Evolutionary conservation across 768 basidiomycete species (phyloP), one percentile per base, ranked within the genome.

Genomic region (Agrocybe chaxingu): DNA sequence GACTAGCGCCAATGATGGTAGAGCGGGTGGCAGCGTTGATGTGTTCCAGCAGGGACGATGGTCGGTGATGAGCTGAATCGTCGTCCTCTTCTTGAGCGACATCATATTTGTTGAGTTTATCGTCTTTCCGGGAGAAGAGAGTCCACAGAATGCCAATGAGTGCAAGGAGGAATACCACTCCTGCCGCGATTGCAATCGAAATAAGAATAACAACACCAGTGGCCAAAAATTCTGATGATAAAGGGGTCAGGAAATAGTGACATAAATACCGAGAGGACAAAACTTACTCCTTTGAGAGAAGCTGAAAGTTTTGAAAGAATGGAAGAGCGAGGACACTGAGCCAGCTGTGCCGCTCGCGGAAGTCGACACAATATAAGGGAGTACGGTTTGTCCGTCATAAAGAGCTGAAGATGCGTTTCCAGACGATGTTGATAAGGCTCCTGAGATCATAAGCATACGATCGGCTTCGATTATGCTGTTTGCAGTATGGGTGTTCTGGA

Each of bases 131-230:
- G 16, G 88, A 84, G 67, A 92, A 82, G n/a, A 94, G 75, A 2
- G 92, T 87, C 90, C 92, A 91, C 34, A 96, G 69, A 47, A 96
- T 88, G 44, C 92, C 92, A 48, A 93, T 73, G 37, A 96, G 72
- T 11, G 88, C 87, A 31, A 94, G 75, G 0, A 95, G 73, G 78
- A 94, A 95, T 34, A 95, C 88, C 16, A 98, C 82, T 12, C 96
- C 97, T 11, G 94, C 93, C 8, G 91, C 86, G 57, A 98, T 97
- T 19, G 97, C 97, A 55, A 99, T 97, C 1, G 94, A 95, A 57
- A 99, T 94, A 39, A 99, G 79, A 57, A 98, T 98, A 48, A 99
- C 93, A 34, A 98, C 79, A 1, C 96, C 97, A 18, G 83, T 81
- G 0, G 95, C 92, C 48, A 99, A 79, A 76, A 92, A 89, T 60